A percentile compares a stretch with the other conserved stretches of the same genome.
These are phyloP conservation scores for Hyaloscypha finlandica DNA, from an alignment of 495 filamentous ascomycete species.

Conservation along the genomic window DNA sequence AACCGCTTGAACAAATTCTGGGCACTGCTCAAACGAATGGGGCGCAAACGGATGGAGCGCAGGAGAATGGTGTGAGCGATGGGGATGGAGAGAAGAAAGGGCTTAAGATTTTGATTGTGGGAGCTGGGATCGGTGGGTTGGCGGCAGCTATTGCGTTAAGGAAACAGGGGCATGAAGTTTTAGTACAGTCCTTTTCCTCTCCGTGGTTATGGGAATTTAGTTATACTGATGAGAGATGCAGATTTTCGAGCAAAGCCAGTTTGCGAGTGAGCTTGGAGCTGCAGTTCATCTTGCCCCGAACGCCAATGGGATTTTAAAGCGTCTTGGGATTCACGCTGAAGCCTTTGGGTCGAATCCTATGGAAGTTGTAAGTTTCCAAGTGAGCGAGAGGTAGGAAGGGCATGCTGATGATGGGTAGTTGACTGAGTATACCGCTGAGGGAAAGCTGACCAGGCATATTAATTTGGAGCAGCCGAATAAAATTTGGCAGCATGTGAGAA, in stretches of 20 bases:
- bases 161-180: constrained; percentile 54
- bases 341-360: constrained; percentile 36
- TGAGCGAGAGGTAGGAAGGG: not conserved
- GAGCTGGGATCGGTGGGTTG: constrained; percentile 58
- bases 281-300: constrained; percentile 59
- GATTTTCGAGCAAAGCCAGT: constrained; percentile 55
- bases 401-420: constrained; percentile 6
- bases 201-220: no score
- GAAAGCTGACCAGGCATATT: constrained; percentile 24
- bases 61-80: not conserved
- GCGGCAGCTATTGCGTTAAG: constrained; percentile 55
- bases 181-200: not conserved
- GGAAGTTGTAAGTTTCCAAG: constrained; percentile 26
- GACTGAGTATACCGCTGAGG: constrained; percentile 13
- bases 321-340: constrained; percentile 44
- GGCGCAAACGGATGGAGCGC: not conserved
- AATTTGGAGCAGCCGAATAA: constrained; percentile 41
- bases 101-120: constrained; percentile 50
- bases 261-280: constrained; percentile 56
- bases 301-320: constrained; percentile 48
- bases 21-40: not conserved
- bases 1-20: constrained; percentile 1
- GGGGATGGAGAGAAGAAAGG: not conserved
- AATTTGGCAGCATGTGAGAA: constrained; percentile 41
- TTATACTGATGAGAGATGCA: constrained; percentile 22